Evolutionary conservation across 2,329 filamentous ascomycete species (phyloP).

Genomic region (Ophiostoma novo-ulmi): DNA sequence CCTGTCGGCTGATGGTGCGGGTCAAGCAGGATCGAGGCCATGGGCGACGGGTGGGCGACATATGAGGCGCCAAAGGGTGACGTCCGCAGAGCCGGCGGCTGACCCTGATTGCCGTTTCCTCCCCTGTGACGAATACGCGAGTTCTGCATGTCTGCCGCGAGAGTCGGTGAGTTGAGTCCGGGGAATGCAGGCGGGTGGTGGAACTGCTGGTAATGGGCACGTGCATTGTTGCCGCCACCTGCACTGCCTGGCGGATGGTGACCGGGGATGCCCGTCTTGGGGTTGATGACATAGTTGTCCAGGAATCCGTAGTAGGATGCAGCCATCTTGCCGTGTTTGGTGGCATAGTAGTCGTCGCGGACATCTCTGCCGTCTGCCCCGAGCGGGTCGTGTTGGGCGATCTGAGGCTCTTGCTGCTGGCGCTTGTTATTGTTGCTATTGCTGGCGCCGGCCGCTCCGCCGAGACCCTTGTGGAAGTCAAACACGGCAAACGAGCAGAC

Average conservation of each 20-base stretch:
- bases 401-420: slow-evolving; percentile 28
- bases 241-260: slow-evolving; percentile 50
- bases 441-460: background rate
- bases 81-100: slow-evolving; percentile 33
- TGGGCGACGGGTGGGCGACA: slow-evolving; percentile 54
- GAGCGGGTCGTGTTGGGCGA: slow-evolving; percentile 10
- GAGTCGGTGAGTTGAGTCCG: slow-evolving; percentile 58
- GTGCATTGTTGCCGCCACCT: slow-evolving; percentile 35
- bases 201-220: slow-evolving; percentile 55
- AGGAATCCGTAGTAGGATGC: slow-evolving; percentile 93
- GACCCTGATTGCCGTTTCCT: slow-evolving; percentile 21
- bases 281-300: slow-evolving; percentile 80
- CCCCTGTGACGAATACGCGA: slow-evolving; percentile 45
- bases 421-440: slow-evolving; percentile 16
- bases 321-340: slow-evolving; percentile 98
- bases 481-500: slow-evolving; percentile 98
- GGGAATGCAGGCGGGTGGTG: slow-evolving; percentile 72
- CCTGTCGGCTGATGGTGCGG: slow-evolving; percentile 64
- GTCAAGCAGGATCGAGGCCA: slow-evolving; percentile 69
- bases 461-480: slow-evolving; percentile 79
- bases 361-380: slow-evolving; percentile 52
- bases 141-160: slow-evolving; percentile 51
- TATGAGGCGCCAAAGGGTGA: slow-evolving; percentile 42
- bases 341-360: slow-evolving; percentile 86
- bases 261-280: slow-evolving; percentile 60